Percentiles rank a stretch among this genome's conserved stretches.
Evolutionary conservation across 306 rosid genomes (phyloP).

Genomic region (Dryas octopetala): DNA sequence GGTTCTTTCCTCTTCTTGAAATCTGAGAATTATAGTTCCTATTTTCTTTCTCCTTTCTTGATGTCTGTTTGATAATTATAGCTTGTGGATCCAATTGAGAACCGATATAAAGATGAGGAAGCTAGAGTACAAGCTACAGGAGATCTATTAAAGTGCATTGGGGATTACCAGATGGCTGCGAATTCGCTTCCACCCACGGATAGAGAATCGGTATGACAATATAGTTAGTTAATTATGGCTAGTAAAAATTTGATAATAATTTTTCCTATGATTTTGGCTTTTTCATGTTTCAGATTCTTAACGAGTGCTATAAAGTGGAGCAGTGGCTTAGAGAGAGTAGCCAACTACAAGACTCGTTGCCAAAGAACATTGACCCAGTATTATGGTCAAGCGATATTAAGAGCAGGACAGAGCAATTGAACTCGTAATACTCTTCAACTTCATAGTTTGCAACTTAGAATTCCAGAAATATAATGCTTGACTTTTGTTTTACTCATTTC

Average conservation of each 20-base stretch:
- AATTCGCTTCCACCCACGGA: constrained; percentile 41
- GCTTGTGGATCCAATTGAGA: constrained; percentile 77
- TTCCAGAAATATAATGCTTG: neutral
- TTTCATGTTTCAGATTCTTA: constrained; percentile 38
- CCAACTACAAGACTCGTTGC: constrained; percentile 62
- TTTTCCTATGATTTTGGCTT: constrained; percentile 6
- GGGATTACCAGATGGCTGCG: constrained; percentile 33
- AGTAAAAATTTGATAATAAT: constrained; percentile 1
- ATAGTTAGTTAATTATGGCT: neutral
- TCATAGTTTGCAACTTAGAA: constrained; percentile 6
- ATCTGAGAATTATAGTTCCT: constrained; percentile 15
- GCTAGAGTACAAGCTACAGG: constrained; percentile 56
- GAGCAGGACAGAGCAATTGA: constrained; percentile 53
- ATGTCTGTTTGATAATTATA: constrained; percentile 26
- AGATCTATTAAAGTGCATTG: constrained; percentile 42
- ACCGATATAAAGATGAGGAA: constrained; percentile 65
- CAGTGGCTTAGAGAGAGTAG: constrained; percentile 72
- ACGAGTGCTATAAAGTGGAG: constrained; percentile 63
- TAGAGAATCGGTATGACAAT: constrained; percentile 35
- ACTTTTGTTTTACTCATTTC: neutral
- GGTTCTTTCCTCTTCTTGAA: constrained; percentile 45
- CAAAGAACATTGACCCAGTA: constrained; percentile 63
- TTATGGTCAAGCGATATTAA: constrained; percentile 63
- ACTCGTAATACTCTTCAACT: constrained; percentile 46
- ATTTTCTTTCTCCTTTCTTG: constrained; percentile 22